Evolutionary conservation across 1,284 basidiomycete genomes (phyloP).

Genomic region (Athelia sp.): DNA sequence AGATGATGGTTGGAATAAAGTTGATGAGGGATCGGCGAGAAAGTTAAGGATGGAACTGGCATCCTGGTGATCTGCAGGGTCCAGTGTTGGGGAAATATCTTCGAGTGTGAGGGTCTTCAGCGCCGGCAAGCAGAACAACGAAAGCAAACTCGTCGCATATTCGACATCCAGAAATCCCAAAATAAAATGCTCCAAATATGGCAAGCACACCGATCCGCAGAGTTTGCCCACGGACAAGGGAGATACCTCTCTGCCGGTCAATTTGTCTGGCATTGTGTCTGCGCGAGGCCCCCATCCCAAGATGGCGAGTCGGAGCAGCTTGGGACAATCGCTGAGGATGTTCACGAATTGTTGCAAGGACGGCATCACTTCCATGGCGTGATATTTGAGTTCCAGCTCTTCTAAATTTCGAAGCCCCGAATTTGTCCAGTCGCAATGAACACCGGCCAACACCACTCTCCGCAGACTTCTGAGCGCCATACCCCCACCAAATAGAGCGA

Average conservation of each 20-base stretch:
- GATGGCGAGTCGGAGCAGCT: conserved; percentile 35
- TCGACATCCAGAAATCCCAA: conserved; percentile 43
- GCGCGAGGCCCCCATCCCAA: conserved; percentile 45
- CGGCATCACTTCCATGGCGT: conserved; percentile 47
- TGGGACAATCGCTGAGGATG: conserved; percentile 34
- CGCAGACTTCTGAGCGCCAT: conserved; percentile 24
- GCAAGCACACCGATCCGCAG: conserved; percentile 23
- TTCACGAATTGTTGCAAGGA: conserved; percentile 34
- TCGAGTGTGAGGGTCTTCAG: conserved; percentile 36
- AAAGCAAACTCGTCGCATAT: conserved; percentile 37
- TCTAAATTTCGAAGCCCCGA: conserved; percentile 34
- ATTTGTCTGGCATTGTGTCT: conserved; percentile 9
- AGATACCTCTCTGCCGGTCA: conserved; percentile 1
- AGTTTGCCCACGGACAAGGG: neutral
- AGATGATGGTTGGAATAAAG: conserved; percentile 1
- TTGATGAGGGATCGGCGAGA: conserved; percentile 9
- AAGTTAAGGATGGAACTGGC: conserved; percentile 27
- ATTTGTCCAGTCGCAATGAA: conserved; percentile 45
- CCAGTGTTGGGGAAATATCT: conserved; percentile 34
- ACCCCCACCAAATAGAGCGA: conserved; percentile 37
- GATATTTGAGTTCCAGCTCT: conserved; percentile 46
- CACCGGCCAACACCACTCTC: conserved; percentile 42
- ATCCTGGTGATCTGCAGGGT: conserved; percentile 23
- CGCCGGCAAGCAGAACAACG: conserved; percentile 35
- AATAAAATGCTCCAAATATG: conserved; percentile 29